phyloP scores from a whole-genome alignment of 2,329 filamentous ascomycete species.

The Albophoma yamanashiensis region DNA sequence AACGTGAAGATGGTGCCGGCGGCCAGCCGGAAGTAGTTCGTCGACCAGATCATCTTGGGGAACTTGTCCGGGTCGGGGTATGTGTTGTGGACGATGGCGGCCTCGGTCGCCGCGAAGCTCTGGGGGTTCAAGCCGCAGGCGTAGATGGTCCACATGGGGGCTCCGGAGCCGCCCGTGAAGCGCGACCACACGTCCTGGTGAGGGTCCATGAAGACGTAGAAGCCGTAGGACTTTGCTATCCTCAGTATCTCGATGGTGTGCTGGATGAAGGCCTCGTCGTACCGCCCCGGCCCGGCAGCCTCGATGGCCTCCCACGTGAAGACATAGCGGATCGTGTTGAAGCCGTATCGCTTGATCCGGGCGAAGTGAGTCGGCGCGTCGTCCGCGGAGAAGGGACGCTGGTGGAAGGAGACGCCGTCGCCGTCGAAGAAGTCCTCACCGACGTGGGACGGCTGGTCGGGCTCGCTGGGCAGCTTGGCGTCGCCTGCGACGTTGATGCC shows the following conservation, averaged over 20 bases:
- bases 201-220: constrained; percentile 97
- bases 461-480: constrained; percentile 75
- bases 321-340: constrained; percentile 92
- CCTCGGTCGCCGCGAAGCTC: constrained; percentile 76
- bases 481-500: constrained; percentile 93
- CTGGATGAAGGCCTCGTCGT: constrained; percentile 88
- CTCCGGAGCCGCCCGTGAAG: constrained; percentile 87
- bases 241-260: constrained; percentile 81
- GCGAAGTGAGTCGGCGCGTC: constrained; percentile 83
- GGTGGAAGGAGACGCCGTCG: constrained; percentile 82
- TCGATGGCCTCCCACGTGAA: constrained; percentile 99
- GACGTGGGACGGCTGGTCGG: constrained; percentile 72
- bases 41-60: constrained; percentile 99
- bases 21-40: constrained; percentile 84
- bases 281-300: constrained; percentile 77
- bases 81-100: constrained; percentile 89
- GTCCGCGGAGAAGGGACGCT: constrained; percentile 70
- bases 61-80: constrained; percentile 76
- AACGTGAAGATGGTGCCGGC: constrained; percentile 88
- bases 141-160: constrained; percentile 96
- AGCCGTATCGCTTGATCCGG: constrained; percentile 77
- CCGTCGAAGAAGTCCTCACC: constrained; percentile 79
- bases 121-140: constrained; percentile 84
- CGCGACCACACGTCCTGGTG: constrained; percentile 99
- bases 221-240: constrained; percentile 79